Base-by-base conservation (phyloP, 106 monocot species). In the Dioscorea dumetorum region DNA sequence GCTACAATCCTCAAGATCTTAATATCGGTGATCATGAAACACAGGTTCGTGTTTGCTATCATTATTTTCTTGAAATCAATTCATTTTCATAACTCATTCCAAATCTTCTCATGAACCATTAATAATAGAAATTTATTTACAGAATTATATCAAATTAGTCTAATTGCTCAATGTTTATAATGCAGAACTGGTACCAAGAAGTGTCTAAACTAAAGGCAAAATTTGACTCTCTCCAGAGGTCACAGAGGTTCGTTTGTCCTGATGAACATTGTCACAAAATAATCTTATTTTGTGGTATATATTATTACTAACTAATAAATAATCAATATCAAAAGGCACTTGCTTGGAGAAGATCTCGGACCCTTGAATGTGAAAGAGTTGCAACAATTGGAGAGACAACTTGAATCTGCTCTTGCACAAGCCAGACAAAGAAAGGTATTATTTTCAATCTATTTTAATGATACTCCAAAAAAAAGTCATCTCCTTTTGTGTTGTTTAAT, bases 261-360 rank as follows among this genome's bases (percentile, higher is more conserved):
- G 24, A 48, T 14, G 41, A 4, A 48, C 23, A 23, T 24, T 4
- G 58, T 59, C 21, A 13, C 1, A 51, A 13, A 51, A 1, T 13
- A 51, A 13, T 51, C 17, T 51, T 12, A 17, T 1, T 13, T 51
- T 51, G 51, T 1, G 51, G 51, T 13, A 51, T 51, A 51, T 51
- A 17, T 17, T 51, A 51, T 51, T 41, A 41, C 19, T 14, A 16
- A 2, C 49, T 51, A 75, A 49, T 20, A 18, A 9, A 3, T n/a
- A 53, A 49, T 31, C 58, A 8, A 51, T 1, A 28, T 20, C 19
- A 15, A 49, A 54, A 87, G 87, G 74, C 82, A 87, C 64, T 70
- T 87, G 62, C 82, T 87, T 54, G 87, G 87, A 31, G 87, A 87
- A 64, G 87, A 87, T 53, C 87, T 87, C 23, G 87, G 74, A 17